Percentiles rank a stretch among this genome's conserved stretches.
Evolutionary conservation across 2,329 filamentous ascomycete genomes (phyloP).

Genomic region (Triangularia verruculosa): DNA sequence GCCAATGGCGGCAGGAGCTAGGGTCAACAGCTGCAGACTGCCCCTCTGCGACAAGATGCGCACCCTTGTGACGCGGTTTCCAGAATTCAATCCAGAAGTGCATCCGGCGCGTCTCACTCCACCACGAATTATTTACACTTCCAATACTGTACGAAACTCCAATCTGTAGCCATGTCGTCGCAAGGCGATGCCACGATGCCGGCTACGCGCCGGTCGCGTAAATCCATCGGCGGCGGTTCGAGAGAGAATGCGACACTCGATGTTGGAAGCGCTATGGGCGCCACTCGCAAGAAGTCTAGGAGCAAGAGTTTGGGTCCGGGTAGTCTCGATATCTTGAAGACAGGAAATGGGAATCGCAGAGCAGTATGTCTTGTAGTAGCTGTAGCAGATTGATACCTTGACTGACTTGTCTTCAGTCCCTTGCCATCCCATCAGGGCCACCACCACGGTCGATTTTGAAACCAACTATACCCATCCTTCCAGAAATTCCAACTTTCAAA

Average conservation of each 20-base stretch:
- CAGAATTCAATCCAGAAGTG: slow-evolving; percentile 3
- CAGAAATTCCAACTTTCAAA: slow-evolving; percentile 66
- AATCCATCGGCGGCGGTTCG: slow-evolving; percentile 65
- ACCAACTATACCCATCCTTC: slow-evolving; percentile 65
- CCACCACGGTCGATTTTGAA: slow-evolving; percentile 74
- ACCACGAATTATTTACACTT: neutral
- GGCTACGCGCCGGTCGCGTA: slow-evolving; percentile 58
- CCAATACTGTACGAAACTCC: neutral
- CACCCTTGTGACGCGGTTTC: slow-evolving; percentile 2
- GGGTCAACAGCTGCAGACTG: slow-evolving; percentile 1
- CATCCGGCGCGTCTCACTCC: slow-evolving; percentile 15
- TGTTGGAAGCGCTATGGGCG: slow-evolving; percentile 51
- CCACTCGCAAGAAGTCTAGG: slow-evolving; percentile 66
- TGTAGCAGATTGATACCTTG: neutral
- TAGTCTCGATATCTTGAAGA: slow-evolving; percentile 77
- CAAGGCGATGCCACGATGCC: slow-evolving; percentile 48
- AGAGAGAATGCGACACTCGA: slow-evolving; percentile 73
- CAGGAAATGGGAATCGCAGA: slow-evolving; percentile 71
- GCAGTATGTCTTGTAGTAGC: slow-evolving; percentile 55
- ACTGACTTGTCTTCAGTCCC: slow-evolving; percentile 43
- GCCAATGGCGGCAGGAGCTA: neutral
- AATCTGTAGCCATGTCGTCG: slow-evolving; percentile 22
- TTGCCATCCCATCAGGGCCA: slow-evolving; percentile 50
- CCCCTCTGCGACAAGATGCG: slow-evolving; percentile 2
- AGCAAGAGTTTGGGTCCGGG: slow-evolving; percentile 97